Evolutionary conservation across 2,329 filamentous ascomycete genomes (phyloP).

Genomic region (Fusarium kyushuense): DNA sequence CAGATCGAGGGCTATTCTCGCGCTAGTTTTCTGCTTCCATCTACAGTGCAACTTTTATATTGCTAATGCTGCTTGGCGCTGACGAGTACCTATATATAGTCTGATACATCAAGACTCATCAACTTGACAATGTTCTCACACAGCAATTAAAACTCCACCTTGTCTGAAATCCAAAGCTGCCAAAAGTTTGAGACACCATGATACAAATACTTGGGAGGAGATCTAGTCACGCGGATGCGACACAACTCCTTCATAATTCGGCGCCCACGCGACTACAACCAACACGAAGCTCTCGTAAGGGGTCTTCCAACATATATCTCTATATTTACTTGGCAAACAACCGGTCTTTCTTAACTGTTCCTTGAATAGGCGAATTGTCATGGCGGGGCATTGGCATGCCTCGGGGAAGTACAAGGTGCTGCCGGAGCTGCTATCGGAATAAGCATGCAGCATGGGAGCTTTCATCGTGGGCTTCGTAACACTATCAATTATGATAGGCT

Average conservation of each 20-base stretch:
- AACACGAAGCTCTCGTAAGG: background rate
- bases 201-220: too few species aligned
- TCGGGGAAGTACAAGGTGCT: slow-evolving; percentile 45
- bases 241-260: background rate
- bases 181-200: background rate
- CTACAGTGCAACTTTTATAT: background rate
- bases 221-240: background rate
- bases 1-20: background rate
- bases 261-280: background rate
- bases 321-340: background rate
- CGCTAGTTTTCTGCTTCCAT: background rate
- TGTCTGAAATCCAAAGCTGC: background rate
- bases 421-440: slow-evolving; percentile 40
- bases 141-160: background rate
- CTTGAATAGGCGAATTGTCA: slow-evolving; percentile 28
- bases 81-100: background rate
- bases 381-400: slow-evolving; percentile 40
- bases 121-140: background rate
- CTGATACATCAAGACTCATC: background rate
- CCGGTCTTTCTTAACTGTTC: slow-evolving; percentile 14
- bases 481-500: slow-evolving; percentile 30
- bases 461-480: slow-evolving; percentile 24
- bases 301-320: background rate
- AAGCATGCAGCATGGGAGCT: slow-evolving; percentile 42
- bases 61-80: background rate